Evolutionary conservation across 78 protist genomes (phyloP).

Genomic region (Protostelium mycophagum): DNA sequence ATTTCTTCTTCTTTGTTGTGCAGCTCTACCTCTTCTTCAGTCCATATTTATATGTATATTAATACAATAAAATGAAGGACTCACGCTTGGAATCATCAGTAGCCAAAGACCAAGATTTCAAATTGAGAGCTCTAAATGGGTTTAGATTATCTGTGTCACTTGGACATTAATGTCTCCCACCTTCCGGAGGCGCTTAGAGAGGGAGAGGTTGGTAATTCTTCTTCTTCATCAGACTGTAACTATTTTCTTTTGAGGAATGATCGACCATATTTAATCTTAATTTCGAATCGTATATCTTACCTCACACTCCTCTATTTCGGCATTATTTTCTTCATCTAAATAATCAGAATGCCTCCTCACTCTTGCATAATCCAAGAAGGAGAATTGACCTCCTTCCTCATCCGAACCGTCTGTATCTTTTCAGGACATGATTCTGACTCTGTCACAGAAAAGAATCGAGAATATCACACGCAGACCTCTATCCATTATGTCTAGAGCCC

Average conservation of each 20-base stretch:
- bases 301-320: neutral
- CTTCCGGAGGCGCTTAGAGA: too few species aligned
- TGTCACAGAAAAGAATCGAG: too few species aligned
- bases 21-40: too few species aligned
- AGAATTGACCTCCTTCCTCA: neutral
- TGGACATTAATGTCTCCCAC: neutral
- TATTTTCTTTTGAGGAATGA: too few species aligned
- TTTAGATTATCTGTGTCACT: neutral
- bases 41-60: too few species aligned
- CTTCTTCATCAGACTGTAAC: neutral
- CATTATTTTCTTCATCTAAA: neutral
- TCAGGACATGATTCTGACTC: too few species aligned
- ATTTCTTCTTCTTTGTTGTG: neutral
- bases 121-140: neutral
- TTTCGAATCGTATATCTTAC: neutral
- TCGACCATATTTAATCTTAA: neutral
- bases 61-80: too few species aligned
- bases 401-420: too few species aligned
- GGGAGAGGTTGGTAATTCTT: too few species aligned
- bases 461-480: too few species aligned
- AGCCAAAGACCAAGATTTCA: neutral
- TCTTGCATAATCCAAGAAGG: neutral
- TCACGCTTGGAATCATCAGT: too few species aligned
- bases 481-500: too few species aligned
- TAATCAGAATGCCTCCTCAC: neutral